These are phyloP conservation scores for Medicago lupulina DNA, from an alignment of 306 rosid species.

Conservation along the genomic window DNA sequence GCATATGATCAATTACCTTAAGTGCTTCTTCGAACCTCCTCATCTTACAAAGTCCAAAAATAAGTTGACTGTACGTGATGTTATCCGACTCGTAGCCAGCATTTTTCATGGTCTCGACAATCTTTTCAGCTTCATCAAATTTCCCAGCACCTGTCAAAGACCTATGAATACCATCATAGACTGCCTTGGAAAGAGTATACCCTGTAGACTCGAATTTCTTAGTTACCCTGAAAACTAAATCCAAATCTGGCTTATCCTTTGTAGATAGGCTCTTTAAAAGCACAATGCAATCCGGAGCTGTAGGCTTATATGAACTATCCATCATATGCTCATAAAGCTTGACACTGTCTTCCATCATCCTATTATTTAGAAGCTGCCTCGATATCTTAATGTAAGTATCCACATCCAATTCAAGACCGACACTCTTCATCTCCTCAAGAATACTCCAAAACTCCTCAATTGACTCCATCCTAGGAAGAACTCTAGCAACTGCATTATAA, in stretches of 20 bases:
- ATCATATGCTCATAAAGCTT: conserved; percentile 88
- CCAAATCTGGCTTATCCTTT: conserved; percentile 57
- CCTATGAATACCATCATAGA: too few relatives aligned
- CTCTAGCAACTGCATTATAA: conserved; percentile 67
- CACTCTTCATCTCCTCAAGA: conserved; percentile 69
- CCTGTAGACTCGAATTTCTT: conserved; percentile 67
- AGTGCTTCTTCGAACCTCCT: conserved; percentile 71
- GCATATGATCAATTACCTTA: conserved; percentile 70
- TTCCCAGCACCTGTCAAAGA: too few relatives aligned
- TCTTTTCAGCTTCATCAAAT: too few relatives aligned
- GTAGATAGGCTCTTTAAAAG: conserved; percentile 61
- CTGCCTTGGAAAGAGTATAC: too few relatives aligned
- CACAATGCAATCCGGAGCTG: conserved; percentile 55
- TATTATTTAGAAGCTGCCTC: conserved; percentile 69
- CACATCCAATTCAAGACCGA: conserved; percentile 66
- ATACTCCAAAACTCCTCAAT: conserved; percentile 70
- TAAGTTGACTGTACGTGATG: too few relatives aligned
- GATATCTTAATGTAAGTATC: conserved; percentile 77
- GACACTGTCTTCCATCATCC: conserved; percentile 74
- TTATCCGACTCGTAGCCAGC: too few relatives aligned
- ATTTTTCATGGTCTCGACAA: too few relatives aligned
- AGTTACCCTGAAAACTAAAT: conserved; percentile 69
- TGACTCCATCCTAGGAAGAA: conserved; percentile 60
- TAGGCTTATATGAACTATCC: conserved; percentile 80
- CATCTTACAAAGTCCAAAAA: too few relatives aligned